phyloP scores from a whole-genome alignment of 2,329 filamentous ascomycete species.

The Cladophialophora carrionii region DNA sequence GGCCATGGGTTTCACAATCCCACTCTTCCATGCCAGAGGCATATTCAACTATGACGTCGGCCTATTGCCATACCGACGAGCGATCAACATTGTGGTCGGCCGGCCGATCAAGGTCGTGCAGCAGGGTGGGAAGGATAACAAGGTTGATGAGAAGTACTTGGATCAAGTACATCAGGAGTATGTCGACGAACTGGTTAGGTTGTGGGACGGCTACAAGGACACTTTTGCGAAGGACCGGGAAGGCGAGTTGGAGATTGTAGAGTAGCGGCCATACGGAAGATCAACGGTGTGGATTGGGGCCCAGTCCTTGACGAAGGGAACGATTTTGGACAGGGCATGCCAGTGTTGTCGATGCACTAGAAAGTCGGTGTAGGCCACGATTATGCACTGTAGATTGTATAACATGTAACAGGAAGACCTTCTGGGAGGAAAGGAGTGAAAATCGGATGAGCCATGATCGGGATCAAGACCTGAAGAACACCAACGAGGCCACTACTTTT shows the following conservation, averaged over 20 bases:
- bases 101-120: slow-evolving; percentile 72
- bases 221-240: slow-evolving; percentile 50
- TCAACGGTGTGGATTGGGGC: not conserved
- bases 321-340: not conserved
- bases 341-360: not conserved
- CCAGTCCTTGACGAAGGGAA: not conserved
- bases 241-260: slow-evolving; percentile 50
- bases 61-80: slow-evolving; percentile 86
- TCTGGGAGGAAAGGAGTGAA: not conserved
- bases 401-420: not conserved
- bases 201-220: slow-evolving; percentile 55
- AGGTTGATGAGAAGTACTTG: slow-evolving; percentile 74
- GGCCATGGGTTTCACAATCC: slow-evolving; percentile 87
- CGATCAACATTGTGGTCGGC: slow-evolving; percentile 88
- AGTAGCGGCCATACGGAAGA: slow-evolving; percentile 6
- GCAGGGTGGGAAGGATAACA: slow-evolving; percentile 60
- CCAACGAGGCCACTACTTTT: not conserved
- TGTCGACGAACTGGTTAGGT: slow-evolving; percentile 59
- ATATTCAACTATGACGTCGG: slow-evolving; percentile 98
- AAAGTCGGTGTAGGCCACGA: not conserved
- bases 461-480: not conserved
- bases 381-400: not conserved
- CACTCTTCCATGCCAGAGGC: slow-evolving; percentile 84
- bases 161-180: slow-evolving; percentile 80
- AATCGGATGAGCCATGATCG: not conserved